Conservation (phyloP, 805 yeast genomes). For the Candida qinlingensis region DNA sequence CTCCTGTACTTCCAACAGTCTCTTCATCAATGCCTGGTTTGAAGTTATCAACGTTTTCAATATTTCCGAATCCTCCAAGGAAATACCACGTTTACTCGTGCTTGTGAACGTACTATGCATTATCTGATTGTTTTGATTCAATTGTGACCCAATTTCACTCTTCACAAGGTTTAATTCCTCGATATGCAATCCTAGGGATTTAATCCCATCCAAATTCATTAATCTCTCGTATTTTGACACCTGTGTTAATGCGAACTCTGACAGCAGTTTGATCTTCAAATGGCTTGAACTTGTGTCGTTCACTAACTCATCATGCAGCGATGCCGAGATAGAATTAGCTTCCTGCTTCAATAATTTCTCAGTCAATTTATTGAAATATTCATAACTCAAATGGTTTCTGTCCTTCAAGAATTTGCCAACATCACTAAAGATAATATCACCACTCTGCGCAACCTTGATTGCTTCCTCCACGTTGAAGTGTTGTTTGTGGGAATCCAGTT, state of each 20-base stretch:
- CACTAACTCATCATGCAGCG: conserved; percentile 12
- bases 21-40: conserved; percentile 9
- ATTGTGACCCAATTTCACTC: conserved; percentile 15
- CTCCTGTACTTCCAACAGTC: conserved; percentile 6
- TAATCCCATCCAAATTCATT: conserved; percentile 13
- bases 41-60: conserved; percentile 10
- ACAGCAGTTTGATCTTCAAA: conserved; percentile 17
- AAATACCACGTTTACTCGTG: background rate
- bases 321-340: conserved; percentile 3
- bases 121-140: conserved; percentile 9
- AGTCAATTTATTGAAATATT: conserved; percentile 1
- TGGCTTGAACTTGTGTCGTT: conserved; percentile 11
- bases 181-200: conserved; percentile 5
- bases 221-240: conserved; percentile 8
- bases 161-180: conserved; percentile 7
- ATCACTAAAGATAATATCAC: conserved; percentile 10
- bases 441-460: background rate
- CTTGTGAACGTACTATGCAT: conserved; percentile 7
- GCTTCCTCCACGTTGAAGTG: conserved; percentile 8
- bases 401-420: conserved; percentile 7
- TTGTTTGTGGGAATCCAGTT: conserved; percentile 2
- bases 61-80: conserved; percentile 5
- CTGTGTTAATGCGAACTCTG: conserved; percentile 19
- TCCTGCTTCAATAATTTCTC: conserved; percentile 1
- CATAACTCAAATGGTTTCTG: background rate